These are phyloP conservation scores for Cladosporium sp. DNA, from an alignment of 2,329 filamentous ascomycete genomes.

Conservation along the genomic window DNA sequence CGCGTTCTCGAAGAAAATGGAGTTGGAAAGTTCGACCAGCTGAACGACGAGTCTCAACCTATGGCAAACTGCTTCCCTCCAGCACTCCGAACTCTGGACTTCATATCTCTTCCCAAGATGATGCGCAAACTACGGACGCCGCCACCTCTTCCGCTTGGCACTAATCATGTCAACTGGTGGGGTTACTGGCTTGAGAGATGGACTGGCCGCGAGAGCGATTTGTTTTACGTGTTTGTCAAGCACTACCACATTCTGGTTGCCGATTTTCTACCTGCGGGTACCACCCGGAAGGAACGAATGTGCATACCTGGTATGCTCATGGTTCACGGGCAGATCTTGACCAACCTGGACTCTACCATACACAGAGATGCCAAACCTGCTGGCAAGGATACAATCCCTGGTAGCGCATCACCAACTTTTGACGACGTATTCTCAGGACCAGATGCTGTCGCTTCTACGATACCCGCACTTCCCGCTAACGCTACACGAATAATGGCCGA, in stretches of 20 bases:
- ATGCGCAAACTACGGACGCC: conserved; percentile 64
- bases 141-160: conserved; percentile 66
- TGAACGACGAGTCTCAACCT: conserved; percentile 56
- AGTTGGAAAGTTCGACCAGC: conserved; percentile 57
- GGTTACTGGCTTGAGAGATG: conserved; percentile 83
- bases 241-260: conserved; percentile 79
- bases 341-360: conserved; percentile 78
- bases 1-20: conserved; percentile 71
- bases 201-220: conserved; percentile 82
- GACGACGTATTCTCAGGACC: conserved; percentile 65
- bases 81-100: conserved; percentile 61
- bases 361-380: conserved; percentile 59
- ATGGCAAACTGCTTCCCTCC: conserved; percentile 72
- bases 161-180: conserved; percentile 77
- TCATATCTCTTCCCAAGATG: conserved; percentile 61
- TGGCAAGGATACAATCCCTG: conserved; percentile 34
- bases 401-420: conserved; percentile 58
- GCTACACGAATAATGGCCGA: conserved; percentile 81
- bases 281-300: conserved; percentile 58
- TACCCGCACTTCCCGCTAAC: conserved; percentile 67
- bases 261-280: conserved; percentile 56
- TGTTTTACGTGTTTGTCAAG: conserved; percentile 91
- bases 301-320: conserved; percentile 76
- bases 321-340: conserved; percentile 79
- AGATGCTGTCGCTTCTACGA: conserved; percentile 66